phyloP scores from a whole-genome alignment of 73 alveolate genomes.

The Symbiodinium pilosum region DNA sequence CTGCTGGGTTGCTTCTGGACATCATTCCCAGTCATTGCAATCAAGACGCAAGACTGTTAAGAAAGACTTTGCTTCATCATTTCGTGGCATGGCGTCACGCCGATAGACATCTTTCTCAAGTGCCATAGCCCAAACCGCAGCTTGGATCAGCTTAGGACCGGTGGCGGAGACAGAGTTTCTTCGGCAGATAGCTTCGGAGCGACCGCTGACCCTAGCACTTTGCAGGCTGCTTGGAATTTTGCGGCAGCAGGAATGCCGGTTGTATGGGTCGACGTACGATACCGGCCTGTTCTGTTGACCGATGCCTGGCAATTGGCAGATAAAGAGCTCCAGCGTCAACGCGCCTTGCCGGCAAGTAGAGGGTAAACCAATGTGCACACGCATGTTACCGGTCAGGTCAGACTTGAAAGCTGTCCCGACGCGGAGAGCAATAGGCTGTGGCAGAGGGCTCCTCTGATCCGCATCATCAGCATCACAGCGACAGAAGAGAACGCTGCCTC shows the following conservation, averaged over 20 bases:
- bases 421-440: no score
- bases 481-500: no score
- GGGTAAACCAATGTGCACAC: no score
- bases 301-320: no score
- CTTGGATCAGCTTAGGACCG: background rate
- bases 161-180: background rate
- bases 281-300: no score
- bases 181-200: background rate
- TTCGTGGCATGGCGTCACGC: background rate
- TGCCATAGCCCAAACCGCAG: no score
- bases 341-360: no score
- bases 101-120: background rate
- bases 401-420: no score
- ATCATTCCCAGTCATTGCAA: conserved; percentile 1
- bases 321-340: no score
- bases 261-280: background rate
- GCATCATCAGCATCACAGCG: no score
- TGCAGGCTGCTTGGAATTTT: conserved; percentile 9
- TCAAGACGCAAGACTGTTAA: background rate
- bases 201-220: background rate
- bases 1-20: background rate
- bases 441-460: no score
- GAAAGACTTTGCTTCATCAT: background rate
- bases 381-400: no score
- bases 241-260: conserved; percentile 22